Evolutionary conservation across 2,329 filamentous ascomycete species (phyloP), one percentile per base, ranked within the genome.

Genomic region (Metarhizium guizhouense): DNA sequence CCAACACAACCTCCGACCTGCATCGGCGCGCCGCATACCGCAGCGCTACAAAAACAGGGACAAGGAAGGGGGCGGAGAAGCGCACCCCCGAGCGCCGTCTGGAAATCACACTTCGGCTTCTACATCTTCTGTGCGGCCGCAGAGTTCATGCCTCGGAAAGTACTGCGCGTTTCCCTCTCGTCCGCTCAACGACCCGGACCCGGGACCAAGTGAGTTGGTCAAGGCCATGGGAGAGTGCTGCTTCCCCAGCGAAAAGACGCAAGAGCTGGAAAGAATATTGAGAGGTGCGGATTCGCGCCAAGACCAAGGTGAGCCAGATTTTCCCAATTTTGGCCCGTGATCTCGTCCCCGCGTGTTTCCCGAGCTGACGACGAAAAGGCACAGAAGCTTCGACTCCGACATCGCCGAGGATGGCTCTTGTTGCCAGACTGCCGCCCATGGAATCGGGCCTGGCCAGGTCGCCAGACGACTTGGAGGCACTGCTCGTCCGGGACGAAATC

Each of bases 401-500:
- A 3, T 6, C 48, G 10, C 13, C 16, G 14, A 48, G 25, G 14
- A 48, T 6, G 20, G 45, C 45, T 29, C 45, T 29, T 6, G 25
- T 48, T 29, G 20, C 25, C 20, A 48, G 45, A 30, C 45, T 29
- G 11, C 20, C 20, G 13, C 45, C 45, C 8, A n/a, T 36, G 40
- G 7, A 11, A 29, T 16, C 45, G 3, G 13, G 45, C 3, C 14
- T n/a, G 14, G 8, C 25, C 45, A n/a, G 10, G 11, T 16, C 16
- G 11, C 13, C 45, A 30, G 45, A 30, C 8, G 29, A 43, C 20
- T 54, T 54, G 52, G 13, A 43, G 43, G 45, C 34, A 4, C 43
- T 52, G 25, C 30, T 57, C 2, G 40, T 58, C 16, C 43, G 52
- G 1, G 42, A 58, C 29, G 47, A 56, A 38, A 47, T 61, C 34